Conservation (phyloP, 768 basidiomycete species). For the Hebeloma cylindrosporum region DNA sequence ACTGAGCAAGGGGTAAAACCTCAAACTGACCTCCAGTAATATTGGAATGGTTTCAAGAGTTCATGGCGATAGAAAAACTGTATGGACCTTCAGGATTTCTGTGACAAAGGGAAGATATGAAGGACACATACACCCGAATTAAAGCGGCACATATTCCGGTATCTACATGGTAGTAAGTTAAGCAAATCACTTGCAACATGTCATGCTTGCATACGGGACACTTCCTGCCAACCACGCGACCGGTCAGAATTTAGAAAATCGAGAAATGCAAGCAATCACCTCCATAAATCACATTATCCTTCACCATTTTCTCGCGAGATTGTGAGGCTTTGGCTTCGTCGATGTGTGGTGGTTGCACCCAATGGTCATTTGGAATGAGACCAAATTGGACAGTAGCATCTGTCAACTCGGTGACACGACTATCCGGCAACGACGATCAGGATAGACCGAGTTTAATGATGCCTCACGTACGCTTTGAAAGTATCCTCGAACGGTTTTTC, state of each 20-base stretch:
- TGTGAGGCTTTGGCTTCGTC: conserved; percentile 70
- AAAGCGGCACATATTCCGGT: conserved; percentile 97
- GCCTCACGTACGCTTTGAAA: conserved; percentile 59
- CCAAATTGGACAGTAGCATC: conserved; percentile 69
- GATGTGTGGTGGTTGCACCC: conserved; percentile 81
- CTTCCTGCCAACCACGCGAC: conserved; percentile 49
- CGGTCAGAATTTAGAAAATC: conserved; percentile 2
- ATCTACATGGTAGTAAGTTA: conserved; percentile 34
- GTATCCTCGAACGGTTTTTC: conserved; percentile 70
- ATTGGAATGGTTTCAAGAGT: conserved; percentile 74
- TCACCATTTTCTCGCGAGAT: conserved; percentile 68
- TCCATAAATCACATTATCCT: conserved; percentile 66
- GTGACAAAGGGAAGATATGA: background rate
- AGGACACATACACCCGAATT: conserved; percentile 79
- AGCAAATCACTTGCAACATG: background rate
- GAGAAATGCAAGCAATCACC: conserved; percentile 36
- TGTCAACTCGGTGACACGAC: conserved; percentile 59
- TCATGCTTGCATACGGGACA: conserved; percentile 55
- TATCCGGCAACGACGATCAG: conserved; percentile 21
- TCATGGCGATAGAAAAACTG: conserved; percentile 89
- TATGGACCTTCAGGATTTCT: background rate
- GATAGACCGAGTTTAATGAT: background rate
- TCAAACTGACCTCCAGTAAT: conserved; percentile 70
- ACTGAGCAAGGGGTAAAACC: background rate
- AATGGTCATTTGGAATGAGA: conserved; percentile 73